Conservation (phyloP, 2,329 filamentous ascomycete genomes). For the Aspergillus sp. region DNA sequence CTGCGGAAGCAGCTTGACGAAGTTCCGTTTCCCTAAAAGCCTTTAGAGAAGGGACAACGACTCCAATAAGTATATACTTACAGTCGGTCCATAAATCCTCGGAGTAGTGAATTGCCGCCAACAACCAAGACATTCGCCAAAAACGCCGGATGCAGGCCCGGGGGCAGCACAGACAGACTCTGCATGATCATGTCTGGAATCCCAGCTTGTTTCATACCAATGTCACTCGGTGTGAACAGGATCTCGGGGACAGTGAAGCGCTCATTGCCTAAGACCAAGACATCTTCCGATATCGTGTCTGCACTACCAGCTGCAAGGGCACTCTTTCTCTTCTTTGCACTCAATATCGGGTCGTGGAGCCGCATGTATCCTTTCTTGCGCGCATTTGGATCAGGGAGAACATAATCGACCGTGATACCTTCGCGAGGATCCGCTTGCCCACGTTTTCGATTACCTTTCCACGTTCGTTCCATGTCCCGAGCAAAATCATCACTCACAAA, state of each 20-base stretch:
- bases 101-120: constrained; percentile 76
- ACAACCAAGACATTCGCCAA: constrained; percentile 86
- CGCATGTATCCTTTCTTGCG: constrained; percentile 66
- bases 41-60: constrained; percentile 17
- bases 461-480: constrained; percentile 73
- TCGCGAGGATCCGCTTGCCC: constrained; percentile 24
- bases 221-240: constrained; percentile 80
- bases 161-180: constrained; percentile 69
- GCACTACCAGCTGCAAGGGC: constrained; percentile 47
- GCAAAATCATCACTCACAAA: constrained; percentile 78
- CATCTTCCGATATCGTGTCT: constrained; percentile 64
- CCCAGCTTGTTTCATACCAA: constrained; percentile 79
- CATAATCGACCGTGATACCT: constrained; percentile 78
- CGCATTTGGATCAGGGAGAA: constrained; percentile 75
- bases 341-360: constrained; percentile 69
- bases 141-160: constrained; percentile 79
- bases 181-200: constrained; percentile 80
- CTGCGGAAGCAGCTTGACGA: constrained; percentile 67
- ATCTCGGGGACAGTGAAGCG: constrained; percentile 87
- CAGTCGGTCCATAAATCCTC: constrained; percentile 77
- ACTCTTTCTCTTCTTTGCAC: constrained; percentile 51
- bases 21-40: constrained; percentile 60
- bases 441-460: constrained; percentile 67
- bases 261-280: constrained; percentile 85
- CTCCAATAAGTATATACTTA: constrained; percentile 31